phyloP scores from a whole-genome alignment of 441 rosid genomes.

The Macaranga tanarius region DNA sequence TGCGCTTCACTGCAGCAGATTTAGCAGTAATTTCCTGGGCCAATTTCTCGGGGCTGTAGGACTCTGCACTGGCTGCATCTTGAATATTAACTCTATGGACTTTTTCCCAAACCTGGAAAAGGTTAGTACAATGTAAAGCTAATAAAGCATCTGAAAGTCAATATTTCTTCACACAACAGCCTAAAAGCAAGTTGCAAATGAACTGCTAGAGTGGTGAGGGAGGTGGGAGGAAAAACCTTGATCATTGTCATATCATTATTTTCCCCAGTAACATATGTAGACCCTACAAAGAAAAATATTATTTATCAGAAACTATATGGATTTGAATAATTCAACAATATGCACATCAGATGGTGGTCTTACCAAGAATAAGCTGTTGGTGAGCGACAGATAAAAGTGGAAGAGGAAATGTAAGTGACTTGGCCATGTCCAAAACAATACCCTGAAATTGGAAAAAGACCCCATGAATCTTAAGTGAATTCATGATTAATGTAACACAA shows the following conservation, averaged over 20 bases:
- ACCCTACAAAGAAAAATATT: constrained; percentile 49
- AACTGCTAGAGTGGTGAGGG: not conserved
- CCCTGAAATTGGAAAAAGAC: constrained; percentile 51
- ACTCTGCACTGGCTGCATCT: constrained; percentile 62
- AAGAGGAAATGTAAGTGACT: constrained; percentile 71
- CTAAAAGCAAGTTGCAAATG: not conserved
- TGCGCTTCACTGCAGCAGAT: constrained; percentile 54
- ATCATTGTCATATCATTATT: constrained; percentile 47
- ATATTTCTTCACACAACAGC: constrained; percentile 6
- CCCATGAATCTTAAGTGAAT: constrained; percentile 22
- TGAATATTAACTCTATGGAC: constrained; percentile 60
- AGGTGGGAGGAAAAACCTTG: constrained; percentile 49
- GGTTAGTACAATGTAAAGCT: constrained; percentile 18
- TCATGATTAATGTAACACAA: not conserved
- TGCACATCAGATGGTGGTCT: constrained; percentile 10
- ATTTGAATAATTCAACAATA: constrained; percentile 21
- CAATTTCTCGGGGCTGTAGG: constrained; percentile 69
- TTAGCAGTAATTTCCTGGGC: constrained; percentile 54
- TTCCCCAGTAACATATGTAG: constrained; percentile 48
- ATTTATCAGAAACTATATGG: constrained; percentile 20
- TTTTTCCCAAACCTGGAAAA: constrained; percentile 70
- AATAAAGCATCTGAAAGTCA: constrained; percentile 18
- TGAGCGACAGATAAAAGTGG: constrained; percentile 81
- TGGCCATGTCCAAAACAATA: constrained; percentile 64
- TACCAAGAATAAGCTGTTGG: constrained; percentile 89